A percentile compares a stretch with the other conserved stretches of the same genome.
Evolutionary conservation across 2,329 filamentous ascomycete species (phyloP).

Genomic region (Mycosphaerella sp.): DNA sequence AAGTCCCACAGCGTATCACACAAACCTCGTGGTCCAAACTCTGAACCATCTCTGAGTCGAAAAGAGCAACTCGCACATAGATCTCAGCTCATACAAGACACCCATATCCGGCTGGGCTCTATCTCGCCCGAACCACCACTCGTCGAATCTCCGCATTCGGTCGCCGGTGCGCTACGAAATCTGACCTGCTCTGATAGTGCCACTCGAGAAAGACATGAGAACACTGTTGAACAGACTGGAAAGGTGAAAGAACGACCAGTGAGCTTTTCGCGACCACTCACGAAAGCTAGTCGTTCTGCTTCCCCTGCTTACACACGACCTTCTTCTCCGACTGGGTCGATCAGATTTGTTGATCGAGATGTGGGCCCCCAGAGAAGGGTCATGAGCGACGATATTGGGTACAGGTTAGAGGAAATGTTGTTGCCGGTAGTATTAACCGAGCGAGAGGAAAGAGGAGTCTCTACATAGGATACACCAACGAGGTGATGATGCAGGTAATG

Average conservation of each 20-base stretch:
- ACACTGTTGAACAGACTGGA: not conserved
- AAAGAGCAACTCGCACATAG: slow-evolving; percentile 12
- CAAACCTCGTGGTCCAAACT: slow-evolving; percentile 5
- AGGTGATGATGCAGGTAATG: too few species aligned
- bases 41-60: slow-evolving; percentile 10
- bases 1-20: not conserved
- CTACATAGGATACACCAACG: too few species aligned
- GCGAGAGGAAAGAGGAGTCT: too few species aligned
- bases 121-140: slow-evolving; percentile 5
- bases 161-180: not conserved
- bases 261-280: slow-evolving; percentile 3
- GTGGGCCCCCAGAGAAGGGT: not conserved
- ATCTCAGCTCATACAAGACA: slow-evolving; percentile 10
- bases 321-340: slow-evolving; percentile 9
- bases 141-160: not conserved
- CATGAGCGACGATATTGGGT: slow-evolving; percentile 1
- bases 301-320: slow-evolving; percentile 2
- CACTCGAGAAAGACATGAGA: too few species aligned
- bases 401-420: slow-evolving; percentile 8
- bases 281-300: not conserved
- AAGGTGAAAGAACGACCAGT: slow-evolving; percentile 4
- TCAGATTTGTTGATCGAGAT: slow-evolving; percentile 7
- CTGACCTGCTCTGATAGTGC: too few species aligned
- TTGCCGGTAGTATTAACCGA: not conserved
- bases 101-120: slow-evolving; percentile 4